Conservation (phyloP, 768 basidiomycete genomes). For the Leucosporidium yakuticum region DNA sequence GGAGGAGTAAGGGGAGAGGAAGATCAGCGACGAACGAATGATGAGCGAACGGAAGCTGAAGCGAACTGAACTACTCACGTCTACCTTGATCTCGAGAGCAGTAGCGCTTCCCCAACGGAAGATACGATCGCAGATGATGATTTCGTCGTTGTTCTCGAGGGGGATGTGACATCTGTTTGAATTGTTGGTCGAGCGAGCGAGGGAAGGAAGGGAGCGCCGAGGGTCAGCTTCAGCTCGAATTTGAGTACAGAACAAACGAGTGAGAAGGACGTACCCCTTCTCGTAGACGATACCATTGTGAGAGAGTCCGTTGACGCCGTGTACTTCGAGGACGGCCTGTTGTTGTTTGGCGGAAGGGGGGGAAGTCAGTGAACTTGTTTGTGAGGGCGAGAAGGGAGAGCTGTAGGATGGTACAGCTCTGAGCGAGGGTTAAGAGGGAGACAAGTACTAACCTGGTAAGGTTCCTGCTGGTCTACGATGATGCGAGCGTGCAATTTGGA, state of each 20-base stretch:
- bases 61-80: neutral
- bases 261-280: neutral
- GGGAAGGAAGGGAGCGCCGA: no score
- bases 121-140: constrained; percentile 2
- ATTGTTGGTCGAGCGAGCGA: no score
- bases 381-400: no score
- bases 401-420: no score
- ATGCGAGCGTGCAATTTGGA: neutral
- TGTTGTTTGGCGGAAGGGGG: neutral
- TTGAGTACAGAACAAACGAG: no score
- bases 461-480: neutral
- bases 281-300: neutral
- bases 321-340: neutral
- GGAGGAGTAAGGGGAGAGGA: neutral
- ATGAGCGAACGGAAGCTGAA: no score
- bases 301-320: neutral
- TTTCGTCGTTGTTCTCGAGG: constrained; percentile 1
- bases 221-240: no score
- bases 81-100: neutral
- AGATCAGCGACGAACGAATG: no score
- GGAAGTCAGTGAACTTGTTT: no score
- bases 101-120: neutral
- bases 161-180: neutral
- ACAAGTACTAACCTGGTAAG: neutral
- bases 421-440: no score